These are phyloP conservation scores for Candida pini DNA, from an alignment of 805 yeast genomes.

Conservation along the genomic window DNA sequence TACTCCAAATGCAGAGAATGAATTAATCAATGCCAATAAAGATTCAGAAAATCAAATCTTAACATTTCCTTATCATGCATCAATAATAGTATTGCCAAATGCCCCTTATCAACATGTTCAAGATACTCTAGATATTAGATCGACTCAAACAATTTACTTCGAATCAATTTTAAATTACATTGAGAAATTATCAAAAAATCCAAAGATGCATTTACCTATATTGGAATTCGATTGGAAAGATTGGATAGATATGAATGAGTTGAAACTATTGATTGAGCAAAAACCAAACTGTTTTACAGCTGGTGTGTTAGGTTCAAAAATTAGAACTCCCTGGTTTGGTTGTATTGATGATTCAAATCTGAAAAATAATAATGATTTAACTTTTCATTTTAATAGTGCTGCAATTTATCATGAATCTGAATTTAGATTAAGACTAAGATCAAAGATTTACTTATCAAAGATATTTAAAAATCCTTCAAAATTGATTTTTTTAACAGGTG, in stretches of 20 bases:
- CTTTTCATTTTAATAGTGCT: slow-evolving; percentile 21
- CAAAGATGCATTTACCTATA: slow-evolving; percentile 29
- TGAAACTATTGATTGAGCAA: slow-evolving; percentile 33
- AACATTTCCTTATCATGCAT: slow-evolving; percentile 28
- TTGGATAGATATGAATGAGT: slow-evolving; percentile 43
- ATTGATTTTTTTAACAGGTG: slow-evolving; percentile 37
- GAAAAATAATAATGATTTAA: slow-evolving; percentile 15
- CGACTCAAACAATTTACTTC: slow-evolving; percentile 29
- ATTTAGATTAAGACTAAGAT: slow-evolving; percentile 33
- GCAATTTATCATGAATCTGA: slow-evolving; percentile 31
- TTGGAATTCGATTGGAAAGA: slow-evolving; percentile 50
- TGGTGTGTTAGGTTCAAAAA: slow-evolving; percentile 37
- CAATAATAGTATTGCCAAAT: slow-evolving; percentile 29
- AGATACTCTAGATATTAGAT: slow-evolving; percentile 31
- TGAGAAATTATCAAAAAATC: slow-evolving; percentile 16
- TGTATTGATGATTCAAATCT: slow-evolving; percentile 27
- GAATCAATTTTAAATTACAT: slow-evolving; percentile 29
- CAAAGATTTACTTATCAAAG: slow-evolving; percentile 37
- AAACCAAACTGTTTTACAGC: slow-evolving; percentile 40
- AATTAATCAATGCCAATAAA: slow-evolving; percentile 12
- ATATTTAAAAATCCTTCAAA: slow-evolving; percentile 41
- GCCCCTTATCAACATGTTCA: slow-evolving; percentile 33
- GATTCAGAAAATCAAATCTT: slow-evolving; percentile 8
- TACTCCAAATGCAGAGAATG: slow-evolving; percentile 15
- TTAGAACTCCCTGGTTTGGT: slow-evolving; percentile 37